Evolutionary conservation across 169 alveolate genomes (phyloP).

Genomic region (Theileria luwenshuni): DNA sequence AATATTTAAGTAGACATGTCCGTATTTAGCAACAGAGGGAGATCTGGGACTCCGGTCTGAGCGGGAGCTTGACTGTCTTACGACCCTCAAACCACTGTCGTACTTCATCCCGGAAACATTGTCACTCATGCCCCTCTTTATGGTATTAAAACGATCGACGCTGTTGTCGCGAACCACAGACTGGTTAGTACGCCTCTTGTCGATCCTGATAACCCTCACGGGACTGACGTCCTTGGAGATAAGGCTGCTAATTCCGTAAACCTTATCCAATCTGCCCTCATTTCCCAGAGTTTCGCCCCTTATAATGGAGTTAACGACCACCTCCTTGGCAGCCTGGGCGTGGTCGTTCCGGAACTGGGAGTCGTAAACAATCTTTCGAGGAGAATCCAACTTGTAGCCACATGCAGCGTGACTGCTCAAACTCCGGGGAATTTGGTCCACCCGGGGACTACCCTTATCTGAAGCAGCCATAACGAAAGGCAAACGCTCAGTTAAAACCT

Average conservation of each 20-base stretch:
- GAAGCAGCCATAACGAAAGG: neutral
- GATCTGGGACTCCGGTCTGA: neutral
- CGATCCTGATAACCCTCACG: neutral
- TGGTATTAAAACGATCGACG: slow-evolving; percentile 2
- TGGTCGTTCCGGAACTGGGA: neutral
- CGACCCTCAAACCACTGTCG: slow-evolving; percentile 20
- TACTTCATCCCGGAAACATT: slow-evolving; percentile 35
- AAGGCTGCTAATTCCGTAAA: neutral
- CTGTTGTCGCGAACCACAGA: neutral
- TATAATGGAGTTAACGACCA: neutral
- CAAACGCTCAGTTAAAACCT: neutral
- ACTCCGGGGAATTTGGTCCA: neutral
- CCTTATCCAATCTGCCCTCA: neutral
- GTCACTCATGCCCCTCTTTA: slow-evolving; percentile 53
- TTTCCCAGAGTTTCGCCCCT: neutral
- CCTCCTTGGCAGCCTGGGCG: slow-evolving; percentile 6
- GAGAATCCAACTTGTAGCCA: neutral
- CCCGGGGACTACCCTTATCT: neutral
- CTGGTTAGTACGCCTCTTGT: neutral
- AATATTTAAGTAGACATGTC: slow-evolving; percentile 71
- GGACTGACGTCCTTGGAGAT: neutral
- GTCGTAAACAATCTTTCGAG: neutral
- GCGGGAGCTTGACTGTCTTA: slow-evolving; percentile 32
- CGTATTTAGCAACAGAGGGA: slow-evolving; percentile 26
- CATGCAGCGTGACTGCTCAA: neutral